A percentile compares a stretch with the other conserved stretches of the same genome.
These are phyloP conservation scores for Colletotrichum lini DNA, from an alignment of 2,329 filamentous ascomycete genomes.

Conservation along the genomic window DNA sequence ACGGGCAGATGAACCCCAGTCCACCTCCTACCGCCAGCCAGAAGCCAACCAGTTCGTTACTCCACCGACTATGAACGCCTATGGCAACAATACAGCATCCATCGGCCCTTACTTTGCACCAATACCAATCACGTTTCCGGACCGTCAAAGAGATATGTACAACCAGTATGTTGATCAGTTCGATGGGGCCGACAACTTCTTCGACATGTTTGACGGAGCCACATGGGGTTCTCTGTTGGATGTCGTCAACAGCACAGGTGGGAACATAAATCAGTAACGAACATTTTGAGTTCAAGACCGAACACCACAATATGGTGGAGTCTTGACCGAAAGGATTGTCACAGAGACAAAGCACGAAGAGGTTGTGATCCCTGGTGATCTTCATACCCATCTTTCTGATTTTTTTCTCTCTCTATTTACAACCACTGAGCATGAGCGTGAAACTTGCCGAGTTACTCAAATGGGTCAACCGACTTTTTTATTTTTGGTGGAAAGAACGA, in stretches of 20 bases:
- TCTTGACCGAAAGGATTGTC: background rate
- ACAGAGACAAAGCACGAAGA: too few relatives aligned
- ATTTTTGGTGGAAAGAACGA: too few relatives aligned
- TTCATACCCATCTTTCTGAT: too few relatives aligned
- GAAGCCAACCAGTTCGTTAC: too few relatives aligned
- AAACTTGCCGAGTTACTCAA: too few relatives aligned
- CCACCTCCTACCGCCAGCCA: background rate
- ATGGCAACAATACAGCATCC: background rate
- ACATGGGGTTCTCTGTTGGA: constrained; percentile 35
- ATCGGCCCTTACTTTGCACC: background rate
- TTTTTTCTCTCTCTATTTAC: too few relatives aligned
- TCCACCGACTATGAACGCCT: background rate
- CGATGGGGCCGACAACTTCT: background rate
- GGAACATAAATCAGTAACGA: background rate
- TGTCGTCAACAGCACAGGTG: constrained; percentile 24
- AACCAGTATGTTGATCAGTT: background rate
- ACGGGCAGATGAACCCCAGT: background rate
- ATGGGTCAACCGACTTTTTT: too few relatives aligned
- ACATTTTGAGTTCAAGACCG: background rate
- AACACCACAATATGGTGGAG: background rate
- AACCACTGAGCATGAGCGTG: too few relatives aligned
- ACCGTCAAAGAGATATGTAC: background rate
- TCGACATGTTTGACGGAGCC: constrained; percentile 40
- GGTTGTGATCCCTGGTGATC: too few relatives aligned
- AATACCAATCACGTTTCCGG: constrained; percentile 35